Base-by-base conservation (phyloP, 805 yeast species). In the Yarrowia keelungensis region DNA sequence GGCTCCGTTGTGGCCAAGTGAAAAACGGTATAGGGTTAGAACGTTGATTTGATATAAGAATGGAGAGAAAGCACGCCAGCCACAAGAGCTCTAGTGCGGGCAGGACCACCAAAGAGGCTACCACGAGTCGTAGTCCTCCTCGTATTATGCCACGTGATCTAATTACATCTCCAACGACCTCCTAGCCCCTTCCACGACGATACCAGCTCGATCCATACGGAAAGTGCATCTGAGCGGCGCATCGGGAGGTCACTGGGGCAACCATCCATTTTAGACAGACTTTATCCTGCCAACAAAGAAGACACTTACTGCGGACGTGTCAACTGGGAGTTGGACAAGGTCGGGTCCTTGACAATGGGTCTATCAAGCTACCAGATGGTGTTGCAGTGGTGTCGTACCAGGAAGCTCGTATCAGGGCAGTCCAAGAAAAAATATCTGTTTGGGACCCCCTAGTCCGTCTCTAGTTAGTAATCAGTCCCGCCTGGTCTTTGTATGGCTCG, bases 181-280 rank as follows among this genome's bases (percentile, higher is more conserved):
- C 47, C 49, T 45, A 16, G 26, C 12, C 26, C 45, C 16, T n/a
- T 42, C 19, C 22, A 16, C 32, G 32, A 26, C 32, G 32, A 26
- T 26, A 26, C 32, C 32, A 26, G 26, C 49, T 16, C 22, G 49
- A 8, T 26, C 32, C 7, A 38, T 53, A 38, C 59, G 35, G 16
- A 3, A 26, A 19, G 59, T 53, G 59, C 59, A 53, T n/a, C 59
- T 53, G 45, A 53, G 36, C 59, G 45, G 59, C 45, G 59, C 11
- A n/a, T 36, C 15, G n/a, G 10, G 7, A 11, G 59, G 45, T 53
- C 59, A 39, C 59, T 53, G 59, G 59, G 59, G 59, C 59, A 53
- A 39, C 59, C 45, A 14, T 39, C 36, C 42, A 51, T 51, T 51
- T 51, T 39, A 36, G 43, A 36, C 56, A 51, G 56, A 53, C 45